Conservation (phyloP, 257 asterid species). For the Solanum bulbocastanum region DNA sequence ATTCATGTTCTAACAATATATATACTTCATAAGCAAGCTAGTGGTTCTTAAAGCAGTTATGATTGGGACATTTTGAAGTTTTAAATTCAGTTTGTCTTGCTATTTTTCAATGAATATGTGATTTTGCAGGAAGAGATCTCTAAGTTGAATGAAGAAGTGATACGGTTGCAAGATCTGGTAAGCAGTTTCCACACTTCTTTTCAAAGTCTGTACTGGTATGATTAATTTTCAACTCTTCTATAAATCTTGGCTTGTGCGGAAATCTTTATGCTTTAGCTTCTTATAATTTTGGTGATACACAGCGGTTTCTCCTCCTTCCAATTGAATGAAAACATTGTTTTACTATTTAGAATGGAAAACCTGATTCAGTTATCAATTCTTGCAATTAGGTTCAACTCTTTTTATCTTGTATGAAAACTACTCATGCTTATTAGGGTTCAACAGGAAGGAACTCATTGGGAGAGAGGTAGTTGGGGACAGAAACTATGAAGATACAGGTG, state of each 20-base stretch:
- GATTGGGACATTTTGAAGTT: background rate
- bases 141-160: conserved; percentile 51
- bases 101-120: background rate
- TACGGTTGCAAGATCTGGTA: conserved; percentile 50
- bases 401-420: background rate
- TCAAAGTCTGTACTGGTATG: background rate
- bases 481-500: background rate
- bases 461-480: background rate
- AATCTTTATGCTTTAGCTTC: background rate
- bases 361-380: background rate
- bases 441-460: background rate
- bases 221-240: background rate
- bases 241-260: background rate
- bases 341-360: background rate
- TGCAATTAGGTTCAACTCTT: background rate
- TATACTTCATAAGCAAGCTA: background rate
- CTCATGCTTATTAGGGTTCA: background rate
- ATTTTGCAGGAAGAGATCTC: conserved; percentile 63
- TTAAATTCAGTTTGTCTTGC: background rate
- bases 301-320: background rate
- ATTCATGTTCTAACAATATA: too few species aligned
- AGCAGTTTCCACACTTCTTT: background rate
- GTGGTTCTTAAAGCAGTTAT: background rate
- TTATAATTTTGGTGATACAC: background rate
- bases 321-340: background rate